Conservation (phyloP, 306 rosid genomes). For the Amphicarpaea edgeworthii region DNA sequence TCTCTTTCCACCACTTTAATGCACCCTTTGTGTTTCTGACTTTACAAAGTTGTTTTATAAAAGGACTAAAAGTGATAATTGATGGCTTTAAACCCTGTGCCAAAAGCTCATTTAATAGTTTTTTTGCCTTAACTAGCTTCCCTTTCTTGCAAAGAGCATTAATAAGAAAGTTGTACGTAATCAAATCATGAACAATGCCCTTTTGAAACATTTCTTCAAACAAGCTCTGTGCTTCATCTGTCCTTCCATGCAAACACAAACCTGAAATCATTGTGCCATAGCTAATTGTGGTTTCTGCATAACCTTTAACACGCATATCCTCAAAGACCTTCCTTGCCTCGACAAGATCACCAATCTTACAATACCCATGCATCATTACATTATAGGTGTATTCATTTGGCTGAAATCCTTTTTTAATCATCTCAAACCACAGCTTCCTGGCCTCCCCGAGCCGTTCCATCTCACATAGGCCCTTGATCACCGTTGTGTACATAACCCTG, state of each 20-base stretch:
- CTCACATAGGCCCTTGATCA: conserved; percentile 67
- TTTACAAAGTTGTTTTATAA: conserved; percentile 59
- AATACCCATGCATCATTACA: conserved; percentile 61
- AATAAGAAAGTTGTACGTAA: conserved; percentile 65
- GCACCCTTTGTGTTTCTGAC: conserved; percentile 57
- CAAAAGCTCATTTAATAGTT: conserved; percentile 55
- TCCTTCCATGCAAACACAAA: conserved; percentile 61
- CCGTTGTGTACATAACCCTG: conserved; percentile 74
- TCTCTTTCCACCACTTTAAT: conserved; percentile 62
- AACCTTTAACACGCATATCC: conserved; percentile 71
- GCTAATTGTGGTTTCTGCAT: conserved; percentile 52
- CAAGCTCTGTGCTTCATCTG: conserved; percentile 60
- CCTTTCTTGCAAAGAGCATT: conserved; percentile 60
- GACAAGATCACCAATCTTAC: conserved; percentile 56
- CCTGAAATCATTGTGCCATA: conserved; percentile 64
- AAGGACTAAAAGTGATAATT: conserved; percentile 48
- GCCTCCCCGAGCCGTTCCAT: conserved; percentile 62
- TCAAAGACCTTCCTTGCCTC: conserved; percentile 58
- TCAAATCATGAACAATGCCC: conserved; percentile 58
- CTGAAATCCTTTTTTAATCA: conserved; percentile 68
- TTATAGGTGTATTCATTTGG: conserved; percentile 73
- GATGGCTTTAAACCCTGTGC: conserved; percentile 65
- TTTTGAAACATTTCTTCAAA: conserved; percentile 68
- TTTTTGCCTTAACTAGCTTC: conserved; percentile 53
- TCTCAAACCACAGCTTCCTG: conserved; percentile 86